A percentile compares a stretch with the other conserved stretches of the same genome.
These are phyloP conservation scores for Cytidiella melzeri DNA, from an alignment of 768 basidiomycete species.

Conservation along the genomic window DNA sequence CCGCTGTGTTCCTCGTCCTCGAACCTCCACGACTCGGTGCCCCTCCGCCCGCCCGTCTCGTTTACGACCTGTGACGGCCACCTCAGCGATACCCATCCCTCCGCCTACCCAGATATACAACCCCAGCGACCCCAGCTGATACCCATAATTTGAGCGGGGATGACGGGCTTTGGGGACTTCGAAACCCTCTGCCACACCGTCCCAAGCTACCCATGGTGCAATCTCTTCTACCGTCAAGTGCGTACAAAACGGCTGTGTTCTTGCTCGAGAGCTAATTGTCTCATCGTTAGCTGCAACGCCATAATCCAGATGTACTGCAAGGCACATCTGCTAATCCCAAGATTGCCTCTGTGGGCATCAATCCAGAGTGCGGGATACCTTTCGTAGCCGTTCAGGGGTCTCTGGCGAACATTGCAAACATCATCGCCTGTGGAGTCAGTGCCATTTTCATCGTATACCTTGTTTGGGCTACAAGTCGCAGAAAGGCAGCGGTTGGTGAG, in stretches of 20 bases:
- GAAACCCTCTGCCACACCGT: slow-evolving; percentile 55
- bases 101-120: slow-evolving; percentile 1
- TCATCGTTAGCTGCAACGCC: slow-evolving; percentile 25
- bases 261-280: not conserved
- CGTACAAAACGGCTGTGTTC: slow-evolving; percentile 15
- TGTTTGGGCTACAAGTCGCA: slow-evolving; percentile 47
- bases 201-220: slow-evolving; percentile 89
- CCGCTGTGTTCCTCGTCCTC: slow-evolving; percentile 6
- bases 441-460: slow-evolving; percentile 55
- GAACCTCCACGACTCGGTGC: slow-evolving; percentile 1
- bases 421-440: slow-evolving; percentile 73
- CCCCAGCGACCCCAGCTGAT: too few species aligned
- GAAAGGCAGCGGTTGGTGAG: slow-evolving; percentile 87
- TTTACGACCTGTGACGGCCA: slow-evolving; percentile 12
- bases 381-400: slow-evolving; percentile 50
- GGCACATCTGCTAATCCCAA: slow-evolving; percentile 38
- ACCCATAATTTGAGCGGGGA: slow-evolving; percentile 16
- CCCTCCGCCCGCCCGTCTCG: not conserved
- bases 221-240: slow-evolving; percentile 89
- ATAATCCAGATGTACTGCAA: slow-evolving; percentile 27
- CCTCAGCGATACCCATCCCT: slow-evolving; percentile 10
- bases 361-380: slow-evolving; percentile 74
- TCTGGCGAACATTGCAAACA: slow-evolving; percentile 82
- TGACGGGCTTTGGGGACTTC: slow-evolving; percentile 73
- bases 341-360: slow-evolving; percentile 76